Evolutionary conservation across 352 stramenopile species (phyloP), one percentile per base, ranked within the genome.

Genomic region (Peronospora farinosa): DNA sequence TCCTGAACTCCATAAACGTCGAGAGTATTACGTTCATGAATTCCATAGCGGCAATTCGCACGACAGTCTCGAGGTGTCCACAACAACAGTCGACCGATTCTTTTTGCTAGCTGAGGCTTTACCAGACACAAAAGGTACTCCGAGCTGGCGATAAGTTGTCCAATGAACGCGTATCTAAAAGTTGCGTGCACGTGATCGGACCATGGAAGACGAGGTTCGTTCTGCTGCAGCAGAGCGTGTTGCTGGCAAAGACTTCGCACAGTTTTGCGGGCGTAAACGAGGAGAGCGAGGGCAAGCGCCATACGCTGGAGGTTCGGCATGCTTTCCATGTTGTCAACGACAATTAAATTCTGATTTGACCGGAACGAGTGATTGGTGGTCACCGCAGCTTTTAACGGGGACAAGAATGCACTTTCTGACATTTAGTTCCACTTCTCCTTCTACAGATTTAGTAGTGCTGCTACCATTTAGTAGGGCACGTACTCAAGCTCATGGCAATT

Each of bases 401-500:
- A 32, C 9, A 32, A 2, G 9, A 32, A 1, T 7, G 27, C 27
- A 32, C 27, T 32, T 32, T 32, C 25, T 8, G 12, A 39, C 40
- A 38, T 33, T 47, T 33, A 4, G 21, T 19, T 44, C 48, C 23
- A 16, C 16, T 23, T 7, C 3, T 6, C 9, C 27, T 38, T 35
- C 16, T 40, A 45, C 42, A 43, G 21, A 4, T n/a, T n/a, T n/a
- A n/a, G n/a, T 54, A 10, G 15, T 51, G 13, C 42, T 51, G 21
- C 10, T 31, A 6, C 17, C 41, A 21, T 8, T 65, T 53, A 66
- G 54, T 78, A 88, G 32, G 76, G 66, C 32, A 92, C 74, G 39
- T 84, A 84, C 53, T 87, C 53, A 36, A 92, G 63, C 52, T 83
- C 51, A 5, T 51, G 59, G 45, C 81, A 92, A 52, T 87, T 88